These are phyloP conservation scores for Aspergillus eucalypticola DNA, from an alignment of 2,329 filamentous ascomycete genomes.

Conservation along the genomic window DNA sequence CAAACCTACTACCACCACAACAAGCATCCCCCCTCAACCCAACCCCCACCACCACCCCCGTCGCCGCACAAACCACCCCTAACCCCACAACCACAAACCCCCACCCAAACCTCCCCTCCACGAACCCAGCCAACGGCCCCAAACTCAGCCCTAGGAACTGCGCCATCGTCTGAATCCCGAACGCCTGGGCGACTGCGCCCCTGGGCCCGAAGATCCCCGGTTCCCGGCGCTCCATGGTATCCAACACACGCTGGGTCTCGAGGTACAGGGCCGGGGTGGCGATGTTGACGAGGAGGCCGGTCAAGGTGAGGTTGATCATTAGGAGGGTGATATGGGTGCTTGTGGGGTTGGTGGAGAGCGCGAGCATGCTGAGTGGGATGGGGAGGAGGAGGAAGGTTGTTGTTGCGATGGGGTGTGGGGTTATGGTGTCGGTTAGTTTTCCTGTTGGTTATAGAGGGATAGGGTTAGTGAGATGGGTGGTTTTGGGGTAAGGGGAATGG, in stretches of 20 bases:
- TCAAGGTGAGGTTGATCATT: constrained; percentile 60
- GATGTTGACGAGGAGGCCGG: constrained; percentile 61
- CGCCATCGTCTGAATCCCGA: constrained; percentile 64
- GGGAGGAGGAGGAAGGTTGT: constrained; percentile 56
- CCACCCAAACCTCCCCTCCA: constrained; percentile 38
- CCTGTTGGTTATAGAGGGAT: constrained; percentile 35
- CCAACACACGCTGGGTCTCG: constrained; percentile 60
- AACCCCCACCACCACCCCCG: constrained; percentile 30
- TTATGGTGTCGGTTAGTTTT: constrained; percentile 56
- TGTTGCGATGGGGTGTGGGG: constrained; percentile 62
- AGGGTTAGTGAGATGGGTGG: background rate
- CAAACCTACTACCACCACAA: background rate
- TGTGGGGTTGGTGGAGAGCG: constrained; percentile 61
- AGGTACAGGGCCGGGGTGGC: constrained; percentile 68
- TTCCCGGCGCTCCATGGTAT: constrained; percentile 62
- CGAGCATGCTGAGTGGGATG: constrained; percentile 65
- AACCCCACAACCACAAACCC: constrained; percentile 29
- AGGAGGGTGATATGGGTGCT: constrained; percentile 65
- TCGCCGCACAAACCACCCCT: constrained; percentile 17
- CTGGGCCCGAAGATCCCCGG: constrained; percentile 63
- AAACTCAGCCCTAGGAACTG: constrained; percentile 61
- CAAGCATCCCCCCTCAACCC: constrained; percentile 19
- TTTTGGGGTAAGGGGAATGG: background rate
- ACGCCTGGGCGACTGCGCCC: constrained; percentile 64
- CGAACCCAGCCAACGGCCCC: constrained; percentile 58